A percentile compares a stretch with the other conserved stretches of the same genome.
These are phyloP conservation scores for Aechmea fasciata DNA, from an alignment of 176 grass and related monocot species.

Conservation along the genomic window DNA sequence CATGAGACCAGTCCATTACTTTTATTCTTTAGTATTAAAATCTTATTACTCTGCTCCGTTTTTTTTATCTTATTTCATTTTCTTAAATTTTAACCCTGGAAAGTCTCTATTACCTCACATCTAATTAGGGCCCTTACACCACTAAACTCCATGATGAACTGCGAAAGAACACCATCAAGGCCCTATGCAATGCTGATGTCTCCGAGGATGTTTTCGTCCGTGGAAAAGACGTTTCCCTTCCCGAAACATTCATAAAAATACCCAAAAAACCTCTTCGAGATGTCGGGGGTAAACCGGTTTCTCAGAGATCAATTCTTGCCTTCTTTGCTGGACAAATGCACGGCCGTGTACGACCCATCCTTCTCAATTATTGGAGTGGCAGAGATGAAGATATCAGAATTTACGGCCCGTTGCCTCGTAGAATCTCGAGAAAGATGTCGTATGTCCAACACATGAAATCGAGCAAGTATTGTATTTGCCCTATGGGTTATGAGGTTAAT, in stretches of 20 bases:
- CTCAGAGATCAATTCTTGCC: constrained; percentile 56
- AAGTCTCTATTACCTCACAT: background rate
- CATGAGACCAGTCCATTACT: background rate
- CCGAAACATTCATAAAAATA: constrained; percentile 67
- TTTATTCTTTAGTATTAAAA: background rate
- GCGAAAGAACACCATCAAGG: constrained; percentile 75
- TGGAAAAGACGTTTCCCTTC: constrained; percentile 80
- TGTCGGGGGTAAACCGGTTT: constrained; percentile 45
- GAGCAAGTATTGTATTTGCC: constrained; percentile 77
- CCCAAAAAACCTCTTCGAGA: constrained; percentile 61
- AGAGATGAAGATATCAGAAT: constrained; percentile 57
- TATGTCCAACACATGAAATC: constrained; percentile 85
- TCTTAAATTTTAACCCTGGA: background rate
- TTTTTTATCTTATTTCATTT: background rate
- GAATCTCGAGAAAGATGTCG: constrained; percentile 45
- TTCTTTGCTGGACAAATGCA: constrained; percentile 97
- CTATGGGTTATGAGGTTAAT: constrained; percentile 95
- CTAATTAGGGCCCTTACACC: constrained; percentile 54
- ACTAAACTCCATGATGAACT: constrained; percentile 66
- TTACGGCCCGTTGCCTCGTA: constrained; percentile 41
- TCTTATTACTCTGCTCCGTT: background rate
- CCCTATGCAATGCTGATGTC: constrained; percentile 65
- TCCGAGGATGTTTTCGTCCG: constrained; percentile 68
- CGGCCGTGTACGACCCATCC: constrained; percentile 67
- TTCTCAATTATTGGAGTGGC: constrained; percentile 56